Conservation (phyloP, 1,284 basidiomycete genomes). For the Apiotrichum akiyoshidainum region DNA sequence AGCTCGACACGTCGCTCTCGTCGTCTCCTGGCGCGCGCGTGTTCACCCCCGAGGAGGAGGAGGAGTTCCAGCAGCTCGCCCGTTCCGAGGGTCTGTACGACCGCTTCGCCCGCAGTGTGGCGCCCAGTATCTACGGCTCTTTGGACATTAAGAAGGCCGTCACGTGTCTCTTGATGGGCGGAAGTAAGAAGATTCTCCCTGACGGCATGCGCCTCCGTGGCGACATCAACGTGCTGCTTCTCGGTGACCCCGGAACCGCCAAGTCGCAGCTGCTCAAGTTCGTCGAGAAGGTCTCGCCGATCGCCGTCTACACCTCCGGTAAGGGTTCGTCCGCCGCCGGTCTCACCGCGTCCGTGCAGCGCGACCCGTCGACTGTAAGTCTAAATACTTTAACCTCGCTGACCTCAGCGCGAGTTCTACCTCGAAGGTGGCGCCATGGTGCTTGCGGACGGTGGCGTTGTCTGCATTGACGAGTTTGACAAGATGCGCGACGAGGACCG, state of each 20-base stretch:
- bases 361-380: conserved; percentile 81
- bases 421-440: conserved; percentile 99
- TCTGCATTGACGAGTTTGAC: conserved; percentile 99
- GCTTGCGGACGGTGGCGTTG: conserved; percentile 94
- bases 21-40: conserved; percentile 63
- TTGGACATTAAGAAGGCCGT: conserved; percentile 99
- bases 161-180: conserved; percentile 89
- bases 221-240: conserved; percentile 93
- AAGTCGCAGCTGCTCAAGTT: conserved; percentile 98
- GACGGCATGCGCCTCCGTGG: conserved; percentile 97
- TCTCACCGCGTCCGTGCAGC: conserved; percentile 95
- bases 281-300: conserved; percentile 96
- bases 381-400: background rate
- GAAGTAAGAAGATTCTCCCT: conserved; percentile 95
- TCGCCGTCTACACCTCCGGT: conserved; percentile 96
- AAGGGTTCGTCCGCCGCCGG: conserved; percentile 97
- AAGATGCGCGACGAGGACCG: conserved; percentile 99
- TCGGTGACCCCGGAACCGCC: conserved; percentile 97
- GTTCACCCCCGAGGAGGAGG: conserved; percentile 94
- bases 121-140: conserved; percentile 94
- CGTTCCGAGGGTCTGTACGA: conserved; percentile 89
- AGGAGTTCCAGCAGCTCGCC: conserved; percentile 85
- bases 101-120: conserved; percentile 88
- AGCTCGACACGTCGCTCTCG: conserved; percentile 65
- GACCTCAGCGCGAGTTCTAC: conserved; percentile 85